Evolutionary conservation across 164 flowering plant genomes (phyloP).

Genomic region (Vitis labrusca): DNA sequence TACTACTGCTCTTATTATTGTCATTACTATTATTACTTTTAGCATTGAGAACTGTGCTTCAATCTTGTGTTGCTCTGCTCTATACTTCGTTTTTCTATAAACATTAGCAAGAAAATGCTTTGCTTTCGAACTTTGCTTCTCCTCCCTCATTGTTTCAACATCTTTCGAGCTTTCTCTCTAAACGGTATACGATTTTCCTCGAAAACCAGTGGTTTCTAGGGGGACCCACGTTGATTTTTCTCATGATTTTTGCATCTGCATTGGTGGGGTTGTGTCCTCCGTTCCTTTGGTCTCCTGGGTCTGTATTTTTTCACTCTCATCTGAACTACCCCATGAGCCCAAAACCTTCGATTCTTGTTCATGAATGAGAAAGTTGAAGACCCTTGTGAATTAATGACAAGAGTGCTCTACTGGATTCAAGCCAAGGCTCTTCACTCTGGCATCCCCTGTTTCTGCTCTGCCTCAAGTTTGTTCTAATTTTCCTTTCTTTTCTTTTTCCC

Average conservation of each 20-base stretch:
- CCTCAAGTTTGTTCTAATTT: neutral
- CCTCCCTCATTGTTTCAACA: neutral
- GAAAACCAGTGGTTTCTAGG: neutral
- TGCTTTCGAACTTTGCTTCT: neutral
- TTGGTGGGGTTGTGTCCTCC: neutral
- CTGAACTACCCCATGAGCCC: too few relatives aligned
- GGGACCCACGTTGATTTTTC: neutral
- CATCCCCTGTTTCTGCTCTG: neutral
- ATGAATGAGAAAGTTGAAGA: neutral
- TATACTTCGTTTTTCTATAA: conserved; percentile 32
- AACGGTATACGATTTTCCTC: neutral
- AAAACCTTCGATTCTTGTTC: neutral
- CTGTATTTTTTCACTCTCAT: neutral
- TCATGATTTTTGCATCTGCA: neutral
- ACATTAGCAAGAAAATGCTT: conserved; percentile 7
- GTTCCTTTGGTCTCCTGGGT: neutral
- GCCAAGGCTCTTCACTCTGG: neutral
- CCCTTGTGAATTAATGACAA: neutral
- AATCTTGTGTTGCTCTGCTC: conserved; percentile 12
- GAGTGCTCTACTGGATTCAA: neutral
- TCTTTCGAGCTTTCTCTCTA: neutral
- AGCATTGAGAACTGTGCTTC: conserved; percentile 35
- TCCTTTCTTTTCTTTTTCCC: neutral
- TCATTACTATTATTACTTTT: conserved; percentile 17
- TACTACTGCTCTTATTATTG: conserved; percentile 12